Base-by-base conservation (phyloP, 768 basidiomycete species). In the Russula emetica region DNA sequence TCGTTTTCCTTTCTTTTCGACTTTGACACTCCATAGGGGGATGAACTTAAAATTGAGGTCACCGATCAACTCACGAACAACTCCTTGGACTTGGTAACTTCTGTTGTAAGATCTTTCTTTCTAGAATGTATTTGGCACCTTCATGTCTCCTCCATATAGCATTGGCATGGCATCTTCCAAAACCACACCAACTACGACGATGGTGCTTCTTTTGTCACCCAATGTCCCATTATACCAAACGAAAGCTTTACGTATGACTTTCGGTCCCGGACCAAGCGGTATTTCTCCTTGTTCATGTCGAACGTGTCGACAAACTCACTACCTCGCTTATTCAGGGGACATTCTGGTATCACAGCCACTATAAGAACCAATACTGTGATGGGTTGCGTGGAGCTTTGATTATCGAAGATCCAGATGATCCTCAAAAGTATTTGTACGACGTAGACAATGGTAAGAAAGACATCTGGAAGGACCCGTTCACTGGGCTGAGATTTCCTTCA, bases 91-190 rank as follows among this genome's bases (percentile, higher is more conserved):
- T 24, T 62, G n/a, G 57, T 40, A 8, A 68, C 67, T 18, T 66
- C 64, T 3, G 49, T 68, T 55, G 67, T 68, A 28, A 32, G 60
- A 26, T 44, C 8, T 36, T n/a, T 10, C 10, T 52, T 47, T 42
- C 20, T 18, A 30, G 38, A 1, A 24, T 16, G 10, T 30, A 5
- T 11, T 30, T 18, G 2, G 26, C n/a, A 32, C 30, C 30, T 18
- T 4, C 14, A 55, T 13, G 18, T 14, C 24, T 51, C 22, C 36
- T 9, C 50, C 24, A 42, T 40, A 16, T 34, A 70, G 69, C 70
- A 71, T 54, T 71, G 70, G 70, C 70, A 71, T 61, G 70, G 70
- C 11, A 20, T 71, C n/a, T 61, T 63, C 55, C 69, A 70, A 63
- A 49, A 63, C 1, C 24, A 24, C 44, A 67, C 70, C 11, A 64